Percentiles rank a stretch among this genome's conserved stretches.
These are phyloP conservation scores for Trichoderma gracile DNA, from an alignment of 2,329 filamentous ascomycete species.

Conservation along the genomic window DNA sequence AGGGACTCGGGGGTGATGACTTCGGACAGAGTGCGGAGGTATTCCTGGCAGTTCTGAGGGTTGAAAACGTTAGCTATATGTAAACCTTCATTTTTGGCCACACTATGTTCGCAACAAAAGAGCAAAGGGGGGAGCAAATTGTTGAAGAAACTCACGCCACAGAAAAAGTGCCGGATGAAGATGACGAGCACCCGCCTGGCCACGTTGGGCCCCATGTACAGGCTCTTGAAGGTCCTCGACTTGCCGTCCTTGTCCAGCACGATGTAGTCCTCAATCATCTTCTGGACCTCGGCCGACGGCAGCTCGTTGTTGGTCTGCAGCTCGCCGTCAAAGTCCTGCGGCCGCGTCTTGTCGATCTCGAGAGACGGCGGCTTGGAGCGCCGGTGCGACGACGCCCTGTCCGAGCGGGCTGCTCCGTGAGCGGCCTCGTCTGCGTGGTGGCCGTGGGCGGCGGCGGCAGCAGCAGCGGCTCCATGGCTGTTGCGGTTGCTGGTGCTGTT, in stretches of 20 bases:
- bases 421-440: too few species aligned
- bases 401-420: neutral
- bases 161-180: conserved; percentile 80
- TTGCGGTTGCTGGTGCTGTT: neutral
- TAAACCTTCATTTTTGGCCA: too few species aligned
- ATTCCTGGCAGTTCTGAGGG: conserved; percentile 75
- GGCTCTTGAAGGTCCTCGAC: conserved; percentile 60
- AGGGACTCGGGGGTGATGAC: conserved; percentile 56
- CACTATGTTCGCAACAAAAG: too few species aligned
- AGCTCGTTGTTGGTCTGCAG: conserved; percentile 57
- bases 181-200: conserved; percentile 64
- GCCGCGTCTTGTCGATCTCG: conserved; percentile 44
- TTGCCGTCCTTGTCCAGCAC: conserved; percentile 64
- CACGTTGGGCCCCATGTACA: conserved; percentile 58
- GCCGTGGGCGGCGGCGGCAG: neutral
- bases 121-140: neutral
- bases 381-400: neutral
- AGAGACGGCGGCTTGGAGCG: conserved; percentile 33
- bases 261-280: conserved; percentile 54
- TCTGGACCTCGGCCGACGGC: conserved; percentile 51
- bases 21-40: conserved; percentile 62
- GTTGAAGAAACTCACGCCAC: conserved; percentile 72
- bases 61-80: too few species aligned
- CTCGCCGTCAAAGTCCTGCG: conserved; percentile 57
- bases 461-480: neutral